These are phyloP conservation scores for Cercospora zeina DNA, from an alignment of 2,329 filamentous ascomycete genomes.

Conservation along the genomic window DNA sequence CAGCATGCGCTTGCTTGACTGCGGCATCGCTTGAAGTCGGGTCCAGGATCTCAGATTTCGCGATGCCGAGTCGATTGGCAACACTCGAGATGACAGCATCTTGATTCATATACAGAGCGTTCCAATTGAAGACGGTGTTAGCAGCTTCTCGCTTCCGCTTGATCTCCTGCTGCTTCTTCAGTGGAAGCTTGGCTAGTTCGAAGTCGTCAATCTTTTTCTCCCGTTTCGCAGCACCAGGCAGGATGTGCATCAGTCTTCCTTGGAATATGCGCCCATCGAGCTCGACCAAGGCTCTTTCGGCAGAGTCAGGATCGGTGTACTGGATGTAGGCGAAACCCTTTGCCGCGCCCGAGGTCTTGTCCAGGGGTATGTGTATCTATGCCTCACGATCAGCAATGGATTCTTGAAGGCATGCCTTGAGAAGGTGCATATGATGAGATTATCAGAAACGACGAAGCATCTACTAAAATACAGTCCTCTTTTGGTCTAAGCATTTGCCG, in stretches of 20 bases:
- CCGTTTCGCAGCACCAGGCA: slow-evolving; percentile 80
- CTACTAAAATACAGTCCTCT: slow-evolving; percentile 99
- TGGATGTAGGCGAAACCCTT: slow-evolving; percentile 92
- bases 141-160: slow-evolving; percentile 79
- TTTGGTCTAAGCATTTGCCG: slow-evolving; percentile 81
- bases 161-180: slow-evolving; percentile 92
- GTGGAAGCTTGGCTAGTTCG: slow-evolving; percentile 81
- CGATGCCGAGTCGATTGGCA: slow-evolving; percentile 80
- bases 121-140: slow-evolving; percentile 88
- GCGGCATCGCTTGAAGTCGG: slow-evolving; percentile 94
- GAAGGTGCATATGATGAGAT: slow-evolving; percentile 27
- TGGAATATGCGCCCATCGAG: slow-evolving; percentile 87
- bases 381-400: slow-evolving; percentile 9
- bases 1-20: slow-evolving; percentile 93
- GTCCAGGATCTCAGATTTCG: slow-evolving; percentile 88
- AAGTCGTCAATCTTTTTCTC: slow-evolving; percentile 83
- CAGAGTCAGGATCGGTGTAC: slow-evolving; percentile 69
- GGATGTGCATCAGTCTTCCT: slow-evolving; percentile 85
- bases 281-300: slow-evolving; percentile 74
- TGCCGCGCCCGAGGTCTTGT: slow-evolving; percentile 66
- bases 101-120: slow-evolving; percentile 96
- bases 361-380: slow-evolving; percentile 83
- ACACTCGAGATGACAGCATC: slow-evolving; percentile 92
- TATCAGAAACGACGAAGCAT: slow-evolving; percentile 78
- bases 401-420: neutral